Conservation (phyloP, 148 eudicot species). For the Suaeda aralocaspica region DNA sequence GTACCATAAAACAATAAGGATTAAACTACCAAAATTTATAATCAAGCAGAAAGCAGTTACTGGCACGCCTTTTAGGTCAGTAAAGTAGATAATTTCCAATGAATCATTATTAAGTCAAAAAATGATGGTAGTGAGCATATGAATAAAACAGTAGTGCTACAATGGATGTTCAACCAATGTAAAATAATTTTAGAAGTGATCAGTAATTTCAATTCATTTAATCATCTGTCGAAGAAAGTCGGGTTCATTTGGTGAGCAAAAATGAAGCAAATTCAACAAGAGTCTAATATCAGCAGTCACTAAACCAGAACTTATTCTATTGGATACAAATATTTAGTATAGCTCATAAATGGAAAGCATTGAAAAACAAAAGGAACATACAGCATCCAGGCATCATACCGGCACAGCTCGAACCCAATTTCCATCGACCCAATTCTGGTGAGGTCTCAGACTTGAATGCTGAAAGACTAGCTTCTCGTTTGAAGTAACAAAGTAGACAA, state of each 20-base stretch:
- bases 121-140: no score
- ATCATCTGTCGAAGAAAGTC: not conserved
- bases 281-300: slow-evolving; percentile 1
- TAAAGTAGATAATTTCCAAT: no score
- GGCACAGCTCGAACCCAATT: slow-evolving; percentile 20
- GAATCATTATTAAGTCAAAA: no score
- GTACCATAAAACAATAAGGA: no score
- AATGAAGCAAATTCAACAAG: not conserved
- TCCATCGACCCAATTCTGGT: slow-evolving; percentile 60
- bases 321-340: not conserved
- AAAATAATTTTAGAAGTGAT: not conserved
- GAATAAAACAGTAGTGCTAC: no score
- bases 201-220: not conserved
- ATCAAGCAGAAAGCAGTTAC: no score
- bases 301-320: not conserved
- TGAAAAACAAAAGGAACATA: not conserved
- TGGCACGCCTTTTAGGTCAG: no score
- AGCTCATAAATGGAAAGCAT: not conserved
- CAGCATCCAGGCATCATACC: slow-evolving; percentile 12
- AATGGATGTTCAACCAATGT: not conserved
- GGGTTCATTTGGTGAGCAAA: not conserved
- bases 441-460: slow-evolving; percentile 39
- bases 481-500: slow-evolving; percentile 49
- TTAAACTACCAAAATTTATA: no score
- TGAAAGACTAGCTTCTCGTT: slow-evolving; percentile 48